A percentile compares a stretch with the other conserved stretches of the same genome.
Conservation (phyloP, 2,329 filamentous ascomycete genomes). For the Escovopsis sp. region DNA sequence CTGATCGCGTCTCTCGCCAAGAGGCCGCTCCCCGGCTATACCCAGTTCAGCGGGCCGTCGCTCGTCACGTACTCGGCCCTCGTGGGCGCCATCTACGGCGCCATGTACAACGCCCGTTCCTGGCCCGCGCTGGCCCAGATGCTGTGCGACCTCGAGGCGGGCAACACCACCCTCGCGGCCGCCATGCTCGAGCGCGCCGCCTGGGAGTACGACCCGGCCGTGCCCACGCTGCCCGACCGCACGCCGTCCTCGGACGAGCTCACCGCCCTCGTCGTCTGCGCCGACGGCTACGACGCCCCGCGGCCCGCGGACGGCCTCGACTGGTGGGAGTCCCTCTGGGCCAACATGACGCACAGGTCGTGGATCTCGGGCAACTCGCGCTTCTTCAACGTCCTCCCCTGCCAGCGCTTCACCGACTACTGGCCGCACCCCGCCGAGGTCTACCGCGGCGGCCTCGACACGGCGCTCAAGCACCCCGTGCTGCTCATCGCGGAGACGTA, state of each 20-base stretch:
- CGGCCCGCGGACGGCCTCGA: conserved; percentile 21
- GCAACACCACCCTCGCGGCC: conserved; percentile 28
- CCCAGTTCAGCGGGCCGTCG: conserved; percentile 23
- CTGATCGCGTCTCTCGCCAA: conserved; percentile 23
- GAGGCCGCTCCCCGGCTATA: conserved; percentile 25
- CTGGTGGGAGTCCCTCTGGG: conserved; percentile 33
- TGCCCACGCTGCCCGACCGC: conserved; percentile 11
- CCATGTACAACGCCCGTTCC: conserved; percentile 27
- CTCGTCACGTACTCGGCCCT: conserved; percentile 31
- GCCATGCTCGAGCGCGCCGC: conserved; percentile 20
- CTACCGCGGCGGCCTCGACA: conserved; percentile 30
- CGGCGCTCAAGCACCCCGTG: conserved; percentile 27
- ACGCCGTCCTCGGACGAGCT: conserved; percentile 25
- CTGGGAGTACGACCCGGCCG: conserved; percentile 29
- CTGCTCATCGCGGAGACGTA: conserved; percentile 34
- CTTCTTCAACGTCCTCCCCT: conserved; percentile 30
- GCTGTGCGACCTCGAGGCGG: conserved; percentile 28
- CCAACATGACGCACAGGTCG: conserved; percentile 28
- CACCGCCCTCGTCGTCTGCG: conserved; percentile 27
- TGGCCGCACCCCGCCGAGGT: conserved; percentile 33
- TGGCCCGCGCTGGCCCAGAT: conserved; percentile 29
- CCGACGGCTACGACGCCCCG: conserved; percentile 30
- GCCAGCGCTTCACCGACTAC: conserved; percentile 28
- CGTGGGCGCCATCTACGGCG: conserved; percentile 23
- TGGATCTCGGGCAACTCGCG: conserved; percentile 34